Base-by-base conservation (phyloP, 2,329 filamentous ascomycete genomes). In the Xylariaceae sp. region DNA sequence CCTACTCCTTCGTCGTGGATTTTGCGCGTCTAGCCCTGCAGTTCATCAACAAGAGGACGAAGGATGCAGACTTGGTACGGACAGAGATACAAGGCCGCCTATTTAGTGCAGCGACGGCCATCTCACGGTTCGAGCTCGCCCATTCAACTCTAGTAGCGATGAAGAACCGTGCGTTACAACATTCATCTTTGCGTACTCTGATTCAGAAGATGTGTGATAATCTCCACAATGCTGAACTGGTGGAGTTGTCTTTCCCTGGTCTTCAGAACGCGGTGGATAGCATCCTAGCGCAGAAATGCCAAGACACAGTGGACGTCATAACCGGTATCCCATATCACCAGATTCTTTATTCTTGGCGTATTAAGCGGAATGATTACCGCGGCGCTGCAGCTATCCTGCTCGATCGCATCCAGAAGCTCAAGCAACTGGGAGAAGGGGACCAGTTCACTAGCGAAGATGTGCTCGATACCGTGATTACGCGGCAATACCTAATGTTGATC, bases 271-370 rank as follows among this genome's bases (percentile, higher is more conserved):
- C 88, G 21, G 89, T 97, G 16, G 94, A 99, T 70, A 85, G 87
- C 4, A 87, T 92, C 33, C 83, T 99, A 9, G 79, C 85, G 6
- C 84, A 87, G 31, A 85, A 91, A 66, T 92, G 90, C 71, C 85
- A 85, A 62, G 83, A 85, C 53, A 86, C 88, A 31, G 78, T 85
- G 39, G 89, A 91, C 53, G 83, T 91, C 33, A 79, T 78, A 54
- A 78, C 76, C 34, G 85, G 84, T 8, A 83, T 87, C 0, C 90
- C 91, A 3, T 96, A 93, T 70, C 91, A 95, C 70, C 90, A 94
- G 67, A 89, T 97, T 54, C 84, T 98, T 44, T 96, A 97, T 73
- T 88, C 93, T 3, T 97, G 94, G 86, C 87, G 95, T 48, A 88
- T 96, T 64, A 87, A 87, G 61, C 88, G 88, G 64, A 86, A 87